Evolutionary conservation across 352 stramenopile species (phyloP), one percentile per base, ranked within the genome.

Genomic region (Globisporangium paddicum): DNA sequence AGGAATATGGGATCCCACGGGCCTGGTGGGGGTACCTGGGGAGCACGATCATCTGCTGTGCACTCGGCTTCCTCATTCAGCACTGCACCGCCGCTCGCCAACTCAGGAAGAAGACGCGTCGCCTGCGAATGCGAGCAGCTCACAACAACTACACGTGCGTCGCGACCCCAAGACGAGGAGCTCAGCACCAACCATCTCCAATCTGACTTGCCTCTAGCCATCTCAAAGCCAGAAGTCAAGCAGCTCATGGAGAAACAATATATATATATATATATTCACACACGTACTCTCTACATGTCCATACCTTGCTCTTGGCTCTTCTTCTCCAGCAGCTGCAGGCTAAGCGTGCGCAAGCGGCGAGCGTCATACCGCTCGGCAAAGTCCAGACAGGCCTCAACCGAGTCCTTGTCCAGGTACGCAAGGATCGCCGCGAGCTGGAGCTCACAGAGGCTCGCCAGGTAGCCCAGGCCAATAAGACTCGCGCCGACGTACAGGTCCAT

Each of bases 401-500:
- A 91, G 16, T 73, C 71, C 0, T 35, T 34, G 54, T 89, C 78
- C 16, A 87, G 21, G n/a, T 78, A 55, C 4, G 77, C 62, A 21
- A 91, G 63, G 44, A 87, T 47, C 30, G 68, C 63, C 28, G 82
- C 73, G 5, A 91, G 64, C 44, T 84, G 73, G 45, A 85, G 66
- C 53, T 91, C 81, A 28, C 81, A 89, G n/a, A 73, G 75, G 30
- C 58, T 73, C 16, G 73, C 81, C 23, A 91, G 47, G 21, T 83
- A 72, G 2, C 63, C 77, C 10, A 91, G 57, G 0, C 77, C 73
- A 28, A 91, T 62, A 23, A 86, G 55, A 59, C 75, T 87, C 5
- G 79, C 81, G 3, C 66, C 74, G 2, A 91, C 81, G 44, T 83
- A 88, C 51, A 91, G 62, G 59, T 88, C 81, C 79, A 91, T 91